These are phyloP conservation scores for Amphirosellinia nigrospora DNA, from an alignment of 495 filamentous ascomycete species.

Conservation along the genomic window DNA sequence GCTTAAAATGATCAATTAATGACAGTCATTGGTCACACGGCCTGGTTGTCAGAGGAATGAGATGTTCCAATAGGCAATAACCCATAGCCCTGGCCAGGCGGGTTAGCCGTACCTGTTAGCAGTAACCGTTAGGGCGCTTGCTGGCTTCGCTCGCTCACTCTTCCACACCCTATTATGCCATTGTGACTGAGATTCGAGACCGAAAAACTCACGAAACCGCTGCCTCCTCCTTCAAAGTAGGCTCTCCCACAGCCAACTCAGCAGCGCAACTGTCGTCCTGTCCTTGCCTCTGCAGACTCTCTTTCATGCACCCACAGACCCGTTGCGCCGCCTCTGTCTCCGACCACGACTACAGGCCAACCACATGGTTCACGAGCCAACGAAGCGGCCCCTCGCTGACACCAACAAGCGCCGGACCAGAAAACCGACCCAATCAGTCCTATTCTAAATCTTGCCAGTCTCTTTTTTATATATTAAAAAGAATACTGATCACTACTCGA, in stretches of 20 bases:
- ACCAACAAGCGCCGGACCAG: slow-evolving; percentile 46
- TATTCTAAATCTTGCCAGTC: slow-evolving; percentile 23
- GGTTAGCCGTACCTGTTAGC: slow-evolving; percentile 13
- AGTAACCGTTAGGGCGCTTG: slow-evolving; percentile 5
- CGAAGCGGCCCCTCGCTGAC: slow-evolving; percentile 34
- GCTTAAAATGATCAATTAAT: slow-evolving; percentile 29
- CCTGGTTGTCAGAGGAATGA: slow-evolving; percentile 30
- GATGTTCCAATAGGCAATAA: slow-evolving; percentile 20
- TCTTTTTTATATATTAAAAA: slow-evolving; percentile 18
- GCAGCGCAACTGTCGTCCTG: slow-evolving; percentile 6
- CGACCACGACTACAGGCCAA: slow-evolving; percentile 10
- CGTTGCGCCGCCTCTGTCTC: slow-evolving; percentile 5
- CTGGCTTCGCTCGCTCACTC: slow-evolving; percentile 5
- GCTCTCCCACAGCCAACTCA: slow-evolving; percentile 10
- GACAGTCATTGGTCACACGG: slow-evolving; percentile 21
- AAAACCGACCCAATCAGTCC: slow-evolving; percentile 40
- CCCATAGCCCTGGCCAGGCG: background rate
- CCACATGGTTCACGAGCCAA: slow-evolving; percentile 24
- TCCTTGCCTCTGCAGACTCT: slow-evolving; percentile 7
- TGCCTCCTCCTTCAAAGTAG: slow-evolving; percentile 3
- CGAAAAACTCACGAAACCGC: background rate
- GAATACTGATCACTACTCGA: slow-evolving; percentile 33
- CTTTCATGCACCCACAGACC: slow-evolving; percentile 10
- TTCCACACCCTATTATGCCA: slow-evolving; percentile 4
- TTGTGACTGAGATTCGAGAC: slow-evolving; percentile 14